Conservation (phyloP, 495 filamentous ascomycete species). For the Peziza echinospora region DNA sequence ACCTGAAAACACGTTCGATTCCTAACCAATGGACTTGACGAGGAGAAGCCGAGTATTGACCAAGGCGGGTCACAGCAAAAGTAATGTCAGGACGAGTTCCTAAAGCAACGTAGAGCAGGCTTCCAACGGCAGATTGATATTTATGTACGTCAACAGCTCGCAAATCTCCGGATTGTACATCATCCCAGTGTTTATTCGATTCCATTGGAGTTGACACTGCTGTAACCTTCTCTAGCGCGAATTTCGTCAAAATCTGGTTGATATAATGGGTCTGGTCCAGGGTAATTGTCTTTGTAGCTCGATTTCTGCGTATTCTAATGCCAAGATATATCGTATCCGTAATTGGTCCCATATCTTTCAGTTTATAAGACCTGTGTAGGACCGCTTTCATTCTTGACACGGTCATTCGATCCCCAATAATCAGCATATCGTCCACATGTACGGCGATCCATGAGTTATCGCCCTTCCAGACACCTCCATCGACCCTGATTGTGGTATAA, state of each 20-base stretch:
- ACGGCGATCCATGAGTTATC: too few species aligned
- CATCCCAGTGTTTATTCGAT: not conserved
- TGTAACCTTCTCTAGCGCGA: not conserved
- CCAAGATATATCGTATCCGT: not conserved
- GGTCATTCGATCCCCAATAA: not conserved
- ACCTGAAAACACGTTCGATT: not conserved
- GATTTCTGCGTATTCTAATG: not conserved
- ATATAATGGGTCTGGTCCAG: not conserved
- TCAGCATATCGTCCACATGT: conserved; percentile 1
- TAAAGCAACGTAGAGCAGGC: not conserved
- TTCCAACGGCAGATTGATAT: not conserved
- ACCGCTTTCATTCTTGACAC: not conserved
- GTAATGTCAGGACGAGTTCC: not conserved
- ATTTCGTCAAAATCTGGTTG: not conserved
- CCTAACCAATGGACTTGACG: not conserved
- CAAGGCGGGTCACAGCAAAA: not conserved
- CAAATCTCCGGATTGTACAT: not conserved
- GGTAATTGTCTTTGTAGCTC: not conserved
- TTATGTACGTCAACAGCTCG: not conserved
- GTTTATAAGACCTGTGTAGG: not conserved
- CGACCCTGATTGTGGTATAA: too few species aligned
- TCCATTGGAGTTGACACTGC: not conserved
- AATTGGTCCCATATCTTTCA: not conserved
- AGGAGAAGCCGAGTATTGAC: not conserved
- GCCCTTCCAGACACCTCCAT: too few species aligned